Conservation (phyloP, 2,329 filamentous ascomycete genomes). For the Neonectria faginata region DNA sequence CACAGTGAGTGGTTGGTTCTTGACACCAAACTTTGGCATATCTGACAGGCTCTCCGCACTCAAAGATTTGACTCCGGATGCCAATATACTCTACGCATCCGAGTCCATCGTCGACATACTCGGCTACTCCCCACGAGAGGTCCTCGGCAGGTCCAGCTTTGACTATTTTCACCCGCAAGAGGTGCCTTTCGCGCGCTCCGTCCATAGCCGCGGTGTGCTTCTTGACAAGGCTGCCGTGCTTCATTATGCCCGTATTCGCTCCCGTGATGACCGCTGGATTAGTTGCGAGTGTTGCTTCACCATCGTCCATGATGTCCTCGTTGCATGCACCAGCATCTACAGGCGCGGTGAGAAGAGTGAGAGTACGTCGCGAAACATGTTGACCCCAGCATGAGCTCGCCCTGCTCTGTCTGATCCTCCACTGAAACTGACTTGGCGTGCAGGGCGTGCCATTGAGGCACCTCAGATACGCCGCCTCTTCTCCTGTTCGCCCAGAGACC, state of each 20-base stretch:
- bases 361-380: slow-evolving; percentile 65
- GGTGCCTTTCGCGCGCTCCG: slow-evolving; percentile 76
- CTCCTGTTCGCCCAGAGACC: slow-evolving; percentile 83
- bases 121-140: slow-evolving; percentile 80
- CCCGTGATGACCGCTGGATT: slow-evolving; percentile 77
- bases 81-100: slow-evolving; percentile 84
- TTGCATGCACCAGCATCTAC: slow-evolving; percentile 86
- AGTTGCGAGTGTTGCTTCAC: slow-evolving; percentile 92
- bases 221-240: slow-evolving; percentile 88
- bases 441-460: slow-evolving; percentile 81
- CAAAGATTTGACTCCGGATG: slow-evolving; percentile 78
- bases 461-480: slow-evolving; percentile 84
- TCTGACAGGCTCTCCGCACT: slow-evolving; percentile 19
- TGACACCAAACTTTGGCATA: not conserved
- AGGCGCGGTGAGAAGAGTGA: slow-evolving; percentile 75
- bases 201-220: slow-evolving; percentile 78
- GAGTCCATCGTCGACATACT: slow-evolving; percentile 87
- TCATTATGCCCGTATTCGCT: slow-evolving; percentile 79
- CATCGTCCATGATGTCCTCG: slow-evolving; percentile 87
- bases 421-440: slow-evolving; percentile 21
- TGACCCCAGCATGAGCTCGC: not conserved
- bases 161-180: slow-evolving; percentile 89
- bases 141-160: slow-evolving; percentile 81
- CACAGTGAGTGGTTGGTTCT: slow-evolving; percentile 71
- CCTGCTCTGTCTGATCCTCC: not conserved